These are phyloP conservation scores for Blastobotrys mokoenaii DNA, from an alignment of 805 yeast genomes.

Conservation along the genomic window DNA sequence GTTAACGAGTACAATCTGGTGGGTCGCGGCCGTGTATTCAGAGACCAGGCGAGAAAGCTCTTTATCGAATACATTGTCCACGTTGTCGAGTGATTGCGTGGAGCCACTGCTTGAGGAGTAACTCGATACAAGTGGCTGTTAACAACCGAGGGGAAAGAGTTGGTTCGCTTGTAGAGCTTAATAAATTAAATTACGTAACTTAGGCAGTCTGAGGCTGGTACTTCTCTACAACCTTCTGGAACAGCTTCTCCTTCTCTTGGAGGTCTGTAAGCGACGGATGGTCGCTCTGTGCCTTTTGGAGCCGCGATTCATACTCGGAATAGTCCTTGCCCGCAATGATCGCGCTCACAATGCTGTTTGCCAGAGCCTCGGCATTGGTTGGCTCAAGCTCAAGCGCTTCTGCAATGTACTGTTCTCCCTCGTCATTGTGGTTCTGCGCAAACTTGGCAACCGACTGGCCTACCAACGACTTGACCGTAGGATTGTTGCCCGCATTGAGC, in stretches of 20 bases:
- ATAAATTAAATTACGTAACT: background rate
- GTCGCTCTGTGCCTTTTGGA: constrained; percentile 40
- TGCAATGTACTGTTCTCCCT: constrained; percentile 52
- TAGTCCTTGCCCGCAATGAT: constrained; percentile 43
- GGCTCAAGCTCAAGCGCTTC: constrained; percentile 36
- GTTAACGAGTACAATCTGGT: constrained; percentile 38
- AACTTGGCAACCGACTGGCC: constrained; percentile 69
- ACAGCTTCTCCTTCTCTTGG: constrained; percentile 51
- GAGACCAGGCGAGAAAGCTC: constrained; percentile 37
- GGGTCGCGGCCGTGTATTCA: constrained; percentile 53
- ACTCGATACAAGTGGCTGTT: too few species aligned
- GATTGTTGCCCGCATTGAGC: constrained; percentile 45
- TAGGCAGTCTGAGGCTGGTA: constrained; percentile 11
- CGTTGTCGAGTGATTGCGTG: background rate
- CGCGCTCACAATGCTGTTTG: constrained; percentile 57
- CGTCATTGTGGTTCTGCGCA: constrained; percentile 73
- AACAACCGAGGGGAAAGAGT: too few species aligned
- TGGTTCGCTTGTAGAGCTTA: too few species aligned
- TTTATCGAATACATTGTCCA: constrained; percentile 42
- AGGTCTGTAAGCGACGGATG: constrained; percentile 54
- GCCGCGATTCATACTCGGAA: constrained; percentile 37
- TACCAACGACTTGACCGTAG: constrained; percentile 42
- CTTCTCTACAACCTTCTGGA: constrained; percentile 50
- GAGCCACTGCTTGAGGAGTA: too few species aligned
- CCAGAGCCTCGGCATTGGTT: constrained; percentile 35